Evolutionary conservation across 1,284 basidiomycete genomes (phyloP).

Genomic region (Pseudozyma tsukubaensis): DNA sequence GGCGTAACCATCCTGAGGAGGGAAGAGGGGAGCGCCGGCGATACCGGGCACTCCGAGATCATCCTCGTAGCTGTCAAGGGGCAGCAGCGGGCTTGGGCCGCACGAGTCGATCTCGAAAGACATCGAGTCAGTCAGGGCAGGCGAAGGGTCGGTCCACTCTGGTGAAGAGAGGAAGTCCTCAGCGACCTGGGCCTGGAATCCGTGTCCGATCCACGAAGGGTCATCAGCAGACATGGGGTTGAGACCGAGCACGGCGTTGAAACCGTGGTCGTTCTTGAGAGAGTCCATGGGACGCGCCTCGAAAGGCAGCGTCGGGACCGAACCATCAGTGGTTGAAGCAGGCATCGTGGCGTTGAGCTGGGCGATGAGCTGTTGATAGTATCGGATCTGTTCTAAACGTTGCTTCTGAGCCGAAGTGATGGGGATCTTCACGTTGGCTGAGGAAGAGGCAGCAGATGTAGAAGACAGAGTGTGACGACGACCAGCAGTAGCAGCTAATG

Average conservation of each 20-base stretch:
- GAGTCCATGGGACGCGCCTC: slow-evolving; percentile 39
- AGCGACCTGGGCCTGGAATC: slow-evolving; percentile 49
- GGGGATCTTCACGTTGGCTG: slow-evolving; percentile 6
- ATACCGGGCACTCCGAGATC: slow-evolving; percentile 58
- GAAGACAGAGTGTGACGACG: slow-evolving; percentile 47
- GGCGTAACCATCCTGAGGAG: slow-evolving; percentile 40
- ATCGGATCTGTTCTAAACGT: slow-evolving; percentile 49
- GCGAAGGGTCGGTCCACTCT: slow-evolving; percentile 63
- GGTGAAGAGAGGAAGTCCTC: slow-evolving; percentile 62
- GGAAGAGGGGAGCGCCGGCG: slow-evolving; percentile 50
- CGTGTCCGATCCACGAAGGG: slow-evolving; percentile 57
- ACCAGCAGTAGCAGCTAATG: slow-evolving; percentile 31
- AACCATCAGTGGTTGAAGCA: slow-evolving; percentile 37
- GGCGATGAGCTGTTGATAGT: slow-evolving; percentile 51
- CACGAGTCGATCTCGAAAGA: slow-evolving; percentile 63
- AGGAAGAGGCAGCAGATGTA: slow-evolving; percentile 10
- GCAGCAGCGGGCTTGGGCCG: slow-evolving; percentile 61
- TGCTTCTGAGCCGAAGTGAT: slow-evolving; percentile 29
- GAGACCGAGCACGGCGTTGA: slow-evolving; percentile 52
- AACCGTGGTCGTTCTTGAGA: slow-evolving; percentile 36
- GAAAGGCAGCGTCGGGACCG: slow-evolving; percentile 35
- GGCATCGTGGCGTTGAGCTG: slow-evolving; percentile 52
- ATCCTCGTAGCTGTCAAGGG: slow-evolving; percentile 55
- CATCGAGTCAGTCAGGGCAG: slow-evolving; percentile 61
- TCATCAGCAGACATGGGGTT: slow-evolving; percentile 58